phyloP scores from a whole-genome alignment of 345 rosid species.

The Bruguiera sexangula region DNA sequence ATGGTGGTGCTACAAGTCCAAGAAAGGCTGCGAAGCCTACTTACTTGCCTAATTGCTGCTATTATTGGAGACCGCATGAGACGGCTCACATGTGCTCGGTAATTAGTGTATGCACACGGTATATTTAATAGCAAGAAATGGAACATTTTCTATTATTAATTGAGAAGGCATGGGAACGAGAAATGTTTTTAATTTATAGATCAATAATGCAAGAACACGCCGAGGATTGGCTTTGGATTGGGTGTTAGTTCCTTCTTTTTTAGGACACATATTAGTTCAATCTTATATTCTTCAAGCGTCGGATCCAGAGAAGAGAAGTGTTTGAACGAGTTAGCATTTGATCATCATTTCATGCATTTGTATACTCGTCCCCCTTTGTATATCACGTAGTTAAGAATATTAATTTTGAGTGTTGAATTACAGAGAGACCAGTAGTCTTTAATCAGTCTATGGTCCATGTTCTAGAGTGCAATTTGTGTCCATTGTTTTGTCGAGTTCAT shows the following conservation, averaged over 20 bases:
- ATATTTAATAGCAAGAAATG: neutral
- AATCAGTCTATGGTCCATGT: too few species aligned
- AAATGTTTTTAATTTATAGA: neutral
- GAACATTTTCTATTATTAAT: neutral
- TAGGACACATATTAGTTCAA: neutral
- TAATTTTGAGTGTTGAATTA: too few species aligned
- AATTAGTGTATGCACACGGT: neutral
- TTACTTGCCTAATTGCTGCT: slow-evolving; percentile 5
- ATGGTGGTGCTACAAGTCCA: slow-evolving; percentile 18
- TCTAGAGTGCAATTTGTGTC: too few species aligned
- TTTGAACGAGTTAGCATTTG: neutral
- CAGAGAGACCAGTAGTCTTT: too few species aligned
- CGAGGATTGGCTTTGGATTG: slow-evolving; percentile 1
- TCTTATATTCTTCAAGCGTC: neutral
- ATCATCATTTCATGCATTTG: neutral
- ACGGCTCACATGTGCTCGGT: neutral
- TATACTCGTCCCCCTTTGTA: neutral
- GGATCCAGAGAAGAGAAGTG: neutral
- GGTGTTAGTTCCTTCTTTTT: too few species aligned
- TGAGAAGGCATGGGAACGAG: neutral
- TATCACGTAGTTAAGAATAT: too few species aligned
- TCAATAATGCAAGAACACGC: slow-evolving; percentile 9
- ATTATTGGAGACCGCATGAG: slow-evolving; percentile 34
- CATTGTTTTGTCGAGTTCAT: too few species aligned
- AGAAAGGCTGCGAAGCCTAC: slow-evolving; percentile 10